Evolutionary conservation across 495 filamentous ascomycete genomes (phyloP), one percentile per base, ranked within the genome.

Genomic region (Schizothecium vesticola): DNA sequence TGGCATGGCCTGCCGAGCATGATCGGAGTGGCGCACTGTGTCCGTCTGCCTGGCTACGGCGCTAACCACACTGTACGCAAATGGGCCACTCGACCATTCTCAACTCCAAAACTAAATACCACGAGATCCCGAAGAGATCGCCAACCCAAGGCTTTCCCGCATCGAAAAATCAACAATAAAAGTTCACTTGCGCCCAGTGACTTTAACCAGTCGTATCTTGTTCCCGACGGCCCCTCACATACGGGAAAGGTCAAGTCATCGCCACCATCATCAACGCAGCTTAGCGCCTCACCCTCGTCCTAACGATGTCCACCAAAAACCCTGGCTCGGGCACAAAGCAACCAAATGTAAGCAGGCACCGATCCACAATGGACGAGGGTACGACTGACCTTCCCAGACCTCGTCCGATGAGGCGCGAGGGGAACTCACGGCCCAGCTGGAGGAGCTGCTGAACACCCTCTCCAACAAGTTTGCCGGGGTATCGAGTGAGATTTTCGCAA

Each of bases 401-500:
- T 73, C 77, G 4, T 3, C 12, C 23, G 81, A 83, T 23, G 79
- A 79, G 12, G 73, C 77, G 3, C 75, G 72, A 19, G 86, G 86
- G 57, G 90, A 92, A 72, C 87, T 96, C 59, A 87, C 88, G 3
- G 88, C 86, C 3, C 90, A 90, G 0, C 88, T 97, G 3, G 93
- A 97, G 73, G 91, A 95, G 21, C 86, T 97, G 13, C 83, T 99
- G 11, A 89, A 93, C 73, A 88, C 91, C 31, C 81, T 99, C 3
- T 89, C 90, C 23, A 87, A 86, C 75, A 97, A 97, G 76, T 96
- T 97, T 75, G 86, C 89, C 25, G 86, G 84, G 43, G 86, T 96
- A 3, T 93, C 90, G 0, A 86, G 85, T 63, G 93, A 96, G 75
- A 88, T 99, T 60, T 92, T 97, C 72, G 85, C 89, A 51, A 97